Evolutionary conservation across 345 rosid genomes (phyloP).

Genomic region (Hypericum androsaemum): DNA sequence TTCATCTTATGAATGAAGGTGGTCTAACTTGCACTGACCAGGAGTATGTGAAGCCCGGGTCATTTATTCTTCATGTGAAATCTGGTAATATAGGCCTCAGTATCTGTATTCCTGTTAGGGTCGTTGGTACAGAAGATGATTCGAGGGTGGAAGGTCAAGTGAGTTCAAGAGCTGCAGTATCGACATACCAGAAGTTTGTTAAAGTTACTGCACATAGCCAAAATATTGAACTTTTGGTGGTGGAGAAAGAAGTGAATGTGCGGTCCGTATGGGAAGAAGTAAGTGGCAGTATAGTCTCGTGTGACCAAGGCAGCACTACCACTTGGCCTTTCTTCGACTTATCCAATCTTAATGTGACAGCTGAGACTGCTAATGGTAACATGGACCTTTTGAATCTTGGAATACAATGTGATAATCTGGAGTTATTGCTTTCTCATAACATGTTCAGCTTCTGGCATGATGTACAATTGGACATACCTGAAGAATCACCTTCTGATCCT

Average conservation of each 20-base stretch:
- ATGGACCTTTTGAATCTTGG: conserved; percentile 23
- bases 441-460: conserved; percentile 60
- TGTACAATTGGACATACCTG: conserved; percentile 38
- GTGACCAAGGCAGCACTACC: conserved; percentile 26
- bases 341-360: conserved; percentile 34
- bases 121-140: conserved; percentile 17
- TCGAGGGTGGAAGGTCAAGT: conserved; percentile 19
- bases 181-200: conserved; percentile 37
- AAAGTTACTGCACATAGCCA: conserved; percentile 35
- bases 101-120: too few species aligned
- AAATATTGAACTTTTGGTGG: conserved; percentile 32
- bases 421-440: conserved; percentile 57
- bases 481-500: conserved; percentile 40
- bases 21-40: conserved; percentile 13
- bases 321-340: conserved; percentile 60
- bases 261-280: conserved; percentile 41
- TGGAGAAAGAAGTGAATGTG: conserved; percentile 35
- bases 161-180: conserved; percentile 19
- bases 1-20: conserved; percentile 14
- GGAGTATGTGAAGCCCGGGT: too few species aligned
- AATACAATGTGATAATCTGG: conserved; percentile 46
- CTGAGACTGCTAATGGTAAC: conserved; percentile 34
- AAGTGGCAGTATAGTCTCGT: conserved; percentile 31
- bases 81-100: too few species aligned
- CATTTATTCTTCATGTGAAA: too few species aligned